Evolutionary conservation across 352 stramenopile species (phyloP), one percentile per base, ranked within the genome.

Genomic region (Pythium phragmiticola): DNA sequence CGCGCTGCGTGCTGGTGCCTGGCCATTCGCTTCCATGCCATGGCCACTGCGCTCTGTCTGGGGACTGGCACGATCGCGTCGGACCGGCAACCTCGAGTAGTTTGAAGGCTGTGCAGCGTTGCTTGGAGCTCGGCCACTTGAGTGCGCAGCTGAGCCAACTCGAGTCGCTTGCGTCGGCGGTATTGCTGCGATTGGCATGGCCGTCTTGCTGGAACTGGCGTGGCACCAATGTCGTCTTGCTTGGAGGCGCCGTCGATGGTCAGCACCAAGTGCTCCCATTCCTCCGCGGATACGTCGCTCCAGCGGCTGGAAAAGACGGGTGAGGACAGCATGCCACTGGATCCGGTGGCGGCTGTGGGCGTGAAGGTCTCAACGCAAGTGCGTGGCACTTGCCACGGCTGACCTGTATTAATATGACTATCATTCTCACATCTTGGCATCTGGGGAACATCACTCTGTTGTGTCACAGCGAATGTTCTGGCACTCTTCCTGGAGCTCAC

Each of bases 161-260:
- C 47, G 47, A 53, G 47, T 26, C 26, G 21, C 47, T 53, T 53
- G 26, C 47, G 47, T 11, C n/a, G 23, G 5, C 47, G 47, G 14
- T 53, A 53, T 7, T 26, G 21, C 26, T 39, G 47, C 8, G 26
- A 39, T 17, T 53, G 4, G 12, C 28, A 36, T 23, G 47, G 6
- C 9, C 47, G 47, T 7, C 14, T 53, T 14, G 26, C 7, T 19
- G 3, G 47, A 39, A 3, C 6, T 7, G 7, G 19, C n/a, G 45
- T n/a, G 26, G 26, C 26, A 30, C 4, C 26, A 30, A 3, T 16
- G 19, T 30, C 23, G 45, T 51, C 45, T 9, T 16, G 16, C 41
- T n/a, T 3, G 6, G 41, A 7, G 2, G 7, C 41, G 23, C 11
- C 19, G 45, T 37, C 47, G 11, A 53, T 13, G 5, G 47, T 23